Evolutionary conservation across 176 grass and related monocot genomes (phyloP).

Genomic region (Carex pumila): DNA sequence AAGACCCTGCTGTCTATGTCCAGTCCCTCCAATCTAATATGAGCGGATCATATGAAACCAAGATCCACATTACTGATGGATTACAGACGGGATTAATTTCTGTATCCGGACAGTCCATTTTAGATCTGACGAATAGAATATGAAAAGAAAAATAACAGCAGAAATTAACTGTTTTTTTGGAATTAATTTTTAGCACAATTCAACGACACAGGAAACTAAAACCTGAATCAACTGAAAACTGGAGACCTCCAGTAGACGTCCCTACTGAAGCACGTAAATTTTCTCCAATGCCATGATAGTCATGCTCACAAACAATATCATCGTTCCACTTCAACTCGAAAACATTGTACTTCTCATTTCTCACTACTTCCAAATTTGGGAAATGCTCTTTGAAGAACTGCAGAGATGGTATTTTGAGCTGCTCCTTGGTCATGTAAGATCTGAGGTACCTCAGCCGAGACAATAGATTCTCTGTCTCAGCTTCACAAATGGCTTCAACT

Average conservation of each 20-base stretch:
- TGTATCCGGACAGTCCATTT: neutral
- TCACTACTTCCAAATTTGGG: conserved; percentile 38
- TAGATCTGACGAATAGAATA: neutral
- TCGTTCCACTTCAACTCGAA: conserved; percentile 68
- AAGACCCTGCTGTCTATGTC: neutral
- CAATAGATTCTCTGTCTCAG: conserved; percentile 48
- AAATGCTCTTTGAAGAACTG: conserved; percentile 73
- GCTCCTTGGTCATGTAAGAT: conserved; percentile 56
- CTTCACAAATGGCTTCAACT: conserved; percentile 46
- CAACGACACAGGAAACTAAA: neutral
- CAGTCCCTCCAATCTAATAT: neutral
- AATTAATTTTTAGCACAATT: conserved; percentile 17
- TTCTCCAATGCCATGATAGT: conserved; percentile 30
- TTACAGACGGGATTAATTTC: neutral
- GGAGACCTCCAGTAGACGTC: conserved; percentile 34
- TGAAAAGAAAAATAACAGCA: conserved; percentile 8
- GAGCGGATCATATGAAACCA: neutral
- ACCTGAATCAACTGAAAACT: conserved; percentile 69
- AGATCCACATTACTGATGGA: neutral
- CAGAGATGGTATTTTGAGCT: conserved; percentile 46
- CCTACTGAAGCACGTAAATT: conserved; percentile 38
- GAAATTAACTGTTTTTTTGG: neutral
- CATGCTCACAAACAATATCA: conserved; percentile 17
- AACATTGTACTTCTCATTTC: conserved; percentile 34
- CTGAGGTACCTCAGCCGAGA: conserved; percentile 36